phyloP scores from a whole-genome alignment of 192 early-diverging fungal species.

The Backusella sp. region DNA sequence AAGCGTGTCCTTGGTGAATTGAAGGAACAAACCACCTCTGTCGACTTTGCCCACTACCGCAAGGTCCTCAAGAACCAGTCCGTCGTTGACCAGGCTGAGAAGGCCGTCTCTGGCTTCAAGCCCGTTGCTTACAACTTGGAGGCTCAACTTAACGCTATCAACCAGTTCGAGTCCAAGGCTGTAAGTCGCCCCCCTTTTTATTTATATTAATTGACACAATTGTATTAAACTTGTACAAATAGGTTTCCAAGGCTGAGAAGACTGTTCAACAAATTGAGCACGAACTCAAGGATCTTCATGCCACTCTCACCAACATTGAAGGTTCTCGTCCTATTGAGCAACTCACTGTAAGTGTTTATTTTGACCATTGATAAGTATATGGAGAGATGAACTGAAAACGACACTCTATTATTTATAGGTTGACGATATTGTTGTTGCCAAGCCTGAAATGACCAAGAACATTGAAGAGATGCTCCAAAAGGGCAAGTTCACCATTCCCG shows the following conservation, averaged over 20 bases:
- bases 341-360: constrained; percentile 69
- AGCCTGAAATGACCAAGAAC: constrained; percentile 87
- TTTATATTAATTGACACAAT: too few species aligned
- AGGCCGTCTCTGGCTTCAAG: constrained; percentile 77
- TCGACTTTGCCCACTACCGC: constrained; percentile 91
- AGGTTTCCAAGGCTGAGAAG: constrained; percentile 81
- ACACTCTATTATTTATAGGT: constrained; percentile 44
- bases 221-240: not conserved
- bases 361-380: not conserved
- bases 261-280: constrained; percentile 83
- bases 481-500: constrained; percentile 90
- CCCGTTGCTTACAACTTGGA: constrained; percentile 80
- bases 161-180: constrained; percentile 76
- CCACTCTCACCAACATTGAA: constrained; percentile 92
- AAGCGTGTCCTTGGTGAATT: constrained; percentile 80
- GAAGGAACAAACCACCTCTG: constrained; percentile 72
- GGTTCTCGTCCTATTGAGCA: constrained; percentile 90
- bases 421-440: constrained; percentile 92
- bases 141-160: constrained; percentile 81
- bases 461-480: constrained; percentile 91
- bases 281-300: constrained; percentile 85
- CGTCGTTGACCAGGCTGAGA: constrained; percentile 89
- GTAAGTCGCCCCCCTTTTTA: constrained; percentile 40
- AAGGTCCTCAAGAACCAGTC: constrained; percentile 85
- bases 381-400: not conserved